A percentile compares a stretch with the other conserved stretches of the same genome.
phyloP scores from a whole-genome alignment of 2,329 filamentous ascomycete genomes.

The Calonectria hawksworthii region DNA sequence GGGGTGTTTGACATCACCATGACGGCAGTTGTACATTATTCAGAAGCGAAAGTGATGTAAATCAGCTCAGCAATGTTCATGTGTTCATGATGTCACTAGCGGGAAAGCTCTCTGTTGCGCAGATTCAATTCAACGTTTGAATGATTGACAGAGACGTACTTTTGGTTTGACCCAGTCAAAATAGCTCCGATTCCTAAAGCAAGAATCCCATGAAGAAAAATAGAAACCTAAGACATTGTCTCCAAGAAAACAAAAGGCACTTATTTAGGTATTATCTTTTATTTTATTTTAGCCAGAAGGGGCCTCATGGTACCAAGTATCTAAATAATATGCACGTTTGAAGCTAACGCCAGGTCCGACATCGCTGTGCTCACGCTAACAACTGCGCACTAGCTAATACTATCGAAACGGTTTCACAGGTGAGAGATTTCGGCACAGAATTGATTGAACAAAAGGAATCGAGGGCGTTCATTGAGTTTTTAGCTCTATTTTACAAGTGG shows the following conservation, averaged over 20 bases:
- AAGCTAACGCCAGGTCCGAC: background rate
- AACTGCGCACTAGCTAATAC: background rate
- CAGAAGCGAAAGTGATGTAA: background rate
- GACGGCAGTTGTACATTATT: background rate
- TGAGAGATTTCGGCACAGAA: background rate
- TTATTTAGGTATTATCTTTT: too few species aligned
- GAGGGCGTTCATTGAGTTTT: constrained; percentile 73
- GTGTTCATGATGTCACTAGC: background rate
- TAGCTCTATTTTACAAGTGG: constrained; percentile 75
- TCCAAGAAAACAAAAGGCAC: too few species aligned
- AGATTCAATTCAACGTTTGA: too few species aligned
- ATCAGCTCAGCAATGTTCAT: background rate
- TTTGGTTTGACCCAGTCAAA: too few species aligned
- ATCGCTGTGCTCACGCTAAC: constrained; percentile 4
- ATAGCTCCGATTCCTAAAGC: too few species aligned
- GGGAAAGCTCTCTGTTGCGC: too few species aligned
- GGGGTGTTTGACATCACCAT: background rate
- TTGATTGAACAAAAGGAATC: constrained; percentile 68
- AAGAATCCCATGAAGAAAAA: too few species aligned
- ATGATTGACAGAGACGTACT: too few species aligned
- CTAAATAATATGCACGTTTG: too few species aligned
- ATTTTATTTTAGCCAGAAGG: too few species aligned
- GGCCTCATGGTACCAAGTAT: too few species aligned
- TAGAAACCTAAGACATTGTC: too few species aligned
- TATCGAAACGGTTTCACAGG: background rate